Evolutionary conservation across 2,329 filamentous ascomycete species (phyloP).

Genomic region (Beauveria scarabaeidicola): DNA sequence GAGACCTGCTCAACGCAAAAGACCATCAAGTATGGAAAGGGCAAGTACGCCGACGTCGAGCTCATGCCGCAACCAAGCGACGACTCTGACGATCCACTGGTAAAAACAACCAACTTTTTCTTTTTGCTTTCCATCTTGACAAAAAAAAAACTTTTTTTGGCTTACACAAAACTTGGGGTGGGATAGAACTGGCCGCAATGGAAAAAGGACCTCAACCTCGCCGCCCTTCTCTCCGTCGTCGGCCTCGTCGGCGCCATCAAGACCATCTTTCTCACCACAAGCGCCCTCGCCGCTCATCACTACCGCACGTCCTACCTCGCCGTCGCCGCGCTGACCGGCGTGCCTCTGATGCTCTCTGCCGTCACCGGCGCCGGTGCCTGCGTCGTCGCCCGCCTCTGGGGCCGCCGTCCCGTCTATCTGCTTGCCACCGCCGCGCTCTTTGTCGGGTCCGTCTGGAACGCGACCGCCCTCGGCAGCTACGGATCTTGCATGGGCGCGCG

Average conservation of each 20-base stretch:
- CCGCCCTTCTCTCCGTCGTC: conserved; percentile 37
- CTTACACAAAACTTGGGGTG: not conserved
- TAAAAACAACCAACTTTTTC: conserved; percentile 26
- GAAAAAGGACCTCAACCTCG: conserved; percentile 43
- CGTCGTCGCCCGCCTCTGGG: conserved; percentile 36
- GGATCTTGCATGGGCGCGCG: conserved; percentile 42
- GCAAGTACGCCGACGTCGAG: conserved; percentile 34
- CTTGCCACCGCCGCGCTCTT: conserved; percentile 37
- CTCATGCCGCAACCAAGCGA: conserved; percentile 48
- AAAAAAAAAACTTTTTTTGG: not conserved
- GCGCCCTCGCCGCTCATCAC: conserved; percentile 32
- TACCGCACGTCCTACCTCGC: conserved; percentile 39
- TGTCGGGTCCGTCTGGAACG: conserved; percentile 43
- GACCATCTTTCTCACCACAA: conserved; percentile 42
- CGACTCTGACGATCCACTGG: conserved; percentile 44
- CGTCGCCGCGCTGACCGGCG: conserved; percentile 41
- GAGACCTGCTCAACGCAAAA: conserved; percentile 14
- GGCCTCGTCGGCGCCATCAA: conserved; percentile 44
- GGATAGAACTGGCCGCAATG: conserved; percentile 50
- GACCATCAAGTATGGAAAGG: conserved; percentile 39
- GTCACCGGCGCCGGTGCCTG: conserved; percentile 35
- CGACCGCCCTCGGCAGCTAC: conserved; percentile 31
- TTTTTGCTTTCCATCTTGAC: not conserved
- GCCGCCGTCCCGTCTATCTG: conserved; percentile 47
- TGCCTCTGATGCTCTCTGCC: conserved; percentile 43